Evolutionary conservation across 2,329 filamentous ascomycete genomes (phyloP), one percentile per base, ranked within the genome.

Genomic region (Pseudopithomyces chartarum): DNA sequence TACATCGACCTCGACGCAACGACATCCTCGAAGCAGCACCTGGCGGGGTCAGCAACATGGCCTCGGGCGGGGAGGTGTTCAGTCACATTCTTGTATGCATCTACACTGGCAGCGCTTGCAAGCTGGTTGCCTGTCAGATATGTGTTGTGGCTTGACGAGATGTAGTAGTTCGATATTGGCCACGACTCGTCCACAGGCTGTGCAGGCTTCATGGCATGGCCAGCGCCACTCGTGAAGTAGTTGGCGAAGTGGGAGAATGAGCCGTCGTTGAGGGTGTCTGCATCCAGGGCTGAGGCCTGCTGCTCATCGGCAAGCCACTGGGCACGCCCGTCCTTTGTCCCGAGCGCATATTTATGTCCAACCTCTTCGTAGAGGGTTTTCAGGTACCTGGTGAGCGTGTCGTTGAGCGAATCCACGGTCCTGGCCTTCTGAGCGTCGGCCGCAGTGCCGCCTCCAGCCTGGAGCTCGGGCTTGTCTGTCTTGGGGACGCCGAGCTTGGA

Each of bases 71-170:
- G 13, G n/a, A 23, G 29, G 3, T 10, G 79, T 34, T 13, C 22
- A 29, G 86, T 69, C 71, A 90, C 90, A 70, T 87, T 86, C 64
- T 84, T 89, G 76, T 97, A 97, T 12, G 89, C 87, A 55, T 92
- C 87, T 0, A 89, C 86, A 26, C 89, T 92, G 57, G 90, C 89
- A 57, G 87, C 86, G 45, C 91, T 92, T 58, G 86, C 88, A 39
- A 95, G 82, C 76, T 97, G 94, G 67, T 96, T 92, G 2, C 93
- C 93, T 1, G 88, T 88, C 40, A 97, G 81, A 73, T 97, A 97
- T 0, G 93, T 97, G 73, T 97, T 97, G 80, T 97, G 93, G 70
- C 92, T 97, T 64, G 91, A 96, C 60, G 89, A 96, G 73, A 97
- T 93, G 75, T 92, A 97, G 79, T 97, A 97, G 72, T 96, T 92